phyloP scores from a whole-genome alignment of 2,329 filamentous ascomycete species.

The Mariannaea elegans region DNA sequence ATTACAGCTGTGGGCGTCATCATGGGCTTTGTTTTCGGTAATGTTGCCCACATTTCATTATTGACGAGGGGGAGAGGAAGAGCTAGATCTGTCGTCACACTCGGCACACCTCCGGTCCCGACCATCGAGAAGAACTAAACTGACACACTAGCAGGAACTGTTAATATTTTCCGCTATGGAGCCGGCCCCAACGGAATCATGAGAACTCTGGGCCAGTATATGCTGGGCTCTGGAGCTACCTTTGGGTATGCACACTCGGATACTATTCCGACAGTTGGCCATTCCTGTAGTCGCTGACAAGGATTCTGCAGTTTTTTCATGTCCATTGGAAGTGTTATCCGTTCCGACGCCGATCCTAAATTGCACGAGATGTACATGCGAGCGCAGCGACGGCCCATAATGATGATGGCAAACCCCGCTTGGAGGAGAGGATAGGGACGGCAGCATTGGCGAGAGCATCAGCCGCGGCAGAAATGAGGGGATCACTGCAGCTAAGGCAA shows the following conservation, averaged over 20 bases:
- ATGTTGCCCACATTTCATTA: slow-evolving; percentile 33
- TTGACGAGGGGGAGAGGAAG: neutral
- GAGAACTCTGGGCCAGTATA: slow-evolving; percentile 94
- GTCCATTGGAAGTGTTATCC: slow-evolving; percentile 96
- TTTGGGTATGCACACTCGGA: slow-evolving; percentile 74
- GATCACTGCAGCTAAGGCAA: slow-evolving; percentile 33
- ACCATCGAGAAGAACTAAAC: neutral
- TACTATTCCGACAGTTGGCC: slow-evolving; percentile 6
- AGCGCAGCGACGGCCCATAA: slow-evolving; percentile 77
- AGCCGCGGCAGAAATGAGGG: slow-evolving; percentile 18
- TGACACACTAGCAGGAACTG: slow-evolving; percentile 70
- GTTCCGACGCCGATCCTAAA: slow-evolving; percentile 85
- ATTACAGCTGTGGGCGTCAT: slow-evolving; percentile 86
- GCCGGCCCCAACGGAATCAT: slow-evolving; percentile 93
- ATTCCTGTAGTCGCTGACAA: slow-evolving; percentile 28
- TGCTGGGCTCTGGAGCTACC: slow-evolving; percentile 92
- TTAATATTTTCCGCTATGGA: slow-evolving; percentile 95
- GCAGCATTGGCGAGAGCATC: slow-evolving; percentile 4
- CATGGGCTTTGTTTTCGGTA: slow-evolving; percentile 98
- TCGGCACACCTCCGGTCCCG: slow-evolving; percentile 3
- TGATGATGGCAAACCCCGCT: slow-evolving; percentile 56
- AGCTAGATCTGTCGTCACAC: neutral
- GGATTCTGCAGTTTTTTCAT: slow-evolving; percentile 80
- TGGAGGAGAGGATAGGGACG: slow-evolving; percentile 45
- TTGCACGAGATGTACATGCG: slow-evolving; percentile 78